Conservation (phyloP, 176 grass and related monocot species). For the Musa acuminata region DNA sequence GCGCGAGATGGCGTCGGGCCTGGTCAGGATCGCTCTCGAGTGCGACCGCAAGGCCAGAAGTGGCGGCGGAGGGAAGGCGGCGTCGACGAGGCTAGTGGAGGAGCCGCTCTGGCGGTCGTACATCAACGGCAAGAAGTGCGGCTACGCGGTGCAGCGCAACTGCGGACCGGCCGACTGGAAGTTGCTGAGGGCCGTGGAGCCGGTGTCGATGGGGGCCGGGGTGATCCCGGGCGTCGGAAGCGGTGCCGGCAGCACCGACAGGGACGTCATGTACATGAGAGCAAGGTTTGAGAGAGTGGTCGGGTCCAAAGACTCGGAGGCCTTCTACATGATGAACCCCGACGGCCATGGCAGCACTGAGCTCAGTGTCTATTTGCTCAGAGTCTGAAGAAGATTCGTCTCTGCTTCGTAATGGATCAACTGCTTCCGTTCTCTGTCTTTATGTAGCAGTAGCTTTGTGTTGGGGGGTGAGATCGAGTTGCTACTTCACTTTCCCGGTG, state of each 20-base stretch:
- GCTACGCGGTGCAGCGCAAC: conserved; percentile 5
- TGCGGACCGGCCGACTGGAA: conserved; percentile 1
- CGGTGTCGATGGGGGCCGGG: conserved; percentile 6
- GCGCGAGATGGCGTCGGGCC: conserved; percentile 5
- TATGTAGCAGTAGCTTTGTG: too few relatives aligned
- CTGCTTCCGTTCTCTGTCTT: too few relatives aligned
- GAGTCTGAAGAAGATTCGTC: not conserved
- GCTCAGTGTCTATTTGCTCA: not conserved
- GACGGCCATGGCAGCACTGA: not conserved
- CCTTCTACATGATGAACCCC: conserved; percentile 87
- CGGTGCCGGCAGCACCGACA: not conserved
- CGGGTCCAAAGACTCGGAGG: conserved; percentile 69
- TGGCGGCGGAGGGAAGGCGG: not conserved
- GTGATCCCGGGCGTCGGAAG: not conserved
- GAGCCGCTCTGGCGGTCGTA: conserved; percentile 1
- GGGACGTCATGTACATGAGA: conserved; percentile 86
- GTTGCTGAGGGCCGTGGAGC: conserved; percentile 6
- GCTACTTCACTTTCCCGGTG: too few relatives aligned
- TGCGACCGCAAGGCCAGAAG: not conserved
- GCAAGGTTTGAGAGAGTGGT: conserved; percentile 83
- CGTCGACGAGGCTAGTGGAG: conserved; percentile 1
- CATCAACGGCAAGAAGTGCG: conserved; percentile 3
- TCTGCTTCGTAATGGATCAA: too few relatives aligned
- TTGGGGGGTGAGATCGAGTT: too few relatives aligned
- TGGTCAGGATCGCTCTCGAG: conserved; percentile 2